Evolutionary conservation across 768 basidiomycete species (phyloP).

Genomic region (Boletus vermiculosoides): DNA sequence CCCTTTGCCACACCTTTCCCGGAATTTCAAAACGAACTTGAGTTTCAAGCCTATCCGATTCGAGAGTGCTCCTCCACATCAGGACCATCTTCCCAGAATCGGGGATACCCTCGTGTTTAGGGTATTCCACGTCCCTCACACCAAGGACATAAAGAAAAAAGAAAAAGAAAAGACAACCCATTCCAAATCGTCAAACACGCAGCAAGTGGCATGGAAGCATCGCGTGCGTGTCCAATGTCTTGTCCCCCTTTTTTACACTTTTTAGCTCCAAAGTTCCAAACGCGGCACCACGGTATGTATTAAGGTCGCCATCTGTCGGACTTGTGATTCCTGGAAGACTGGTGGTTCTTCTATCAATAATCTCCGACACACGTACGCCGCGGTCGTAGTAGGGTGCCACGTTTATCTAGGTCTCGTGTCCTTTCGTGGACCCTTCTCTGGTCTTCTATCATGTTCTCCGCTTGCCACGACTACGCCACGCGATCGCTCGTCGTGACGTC

Average conservation of each 20-base stretch:
- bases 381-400: neutral
- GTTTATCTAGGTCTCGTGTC: neutral
- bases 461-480: neutral
- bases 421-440: neutral
- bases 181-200: neutral
- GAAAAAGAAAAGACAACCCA: too few species aligned
- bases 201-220: neutral
- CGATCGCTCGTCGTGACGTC: neutral
- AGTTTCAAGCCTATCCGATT: neutral
- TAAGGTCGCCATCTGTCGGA: neutral
- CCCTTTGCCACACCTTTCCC: neutral
- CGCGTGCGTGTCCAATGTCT: neutral
- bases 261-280: neutral
- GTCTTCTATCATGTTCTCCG: constrained; percentile 3
- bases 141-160: neutral
- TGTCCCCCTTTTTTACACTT: neutral
- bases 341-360: neutral
- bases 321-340: neutral
- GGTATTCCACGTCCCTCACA: neutral
- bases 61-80: neutral
- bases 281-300: too few species aligned
- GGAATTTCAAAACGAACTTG: neutral
- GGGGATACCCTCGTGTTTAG: neutral
- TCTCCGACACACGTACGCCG: neutral
- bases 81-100: neutral